Evolutionary conservation across 148 eudicot species (phyloP).

Genomic region (Rhododendron griersonianum): DNA sequence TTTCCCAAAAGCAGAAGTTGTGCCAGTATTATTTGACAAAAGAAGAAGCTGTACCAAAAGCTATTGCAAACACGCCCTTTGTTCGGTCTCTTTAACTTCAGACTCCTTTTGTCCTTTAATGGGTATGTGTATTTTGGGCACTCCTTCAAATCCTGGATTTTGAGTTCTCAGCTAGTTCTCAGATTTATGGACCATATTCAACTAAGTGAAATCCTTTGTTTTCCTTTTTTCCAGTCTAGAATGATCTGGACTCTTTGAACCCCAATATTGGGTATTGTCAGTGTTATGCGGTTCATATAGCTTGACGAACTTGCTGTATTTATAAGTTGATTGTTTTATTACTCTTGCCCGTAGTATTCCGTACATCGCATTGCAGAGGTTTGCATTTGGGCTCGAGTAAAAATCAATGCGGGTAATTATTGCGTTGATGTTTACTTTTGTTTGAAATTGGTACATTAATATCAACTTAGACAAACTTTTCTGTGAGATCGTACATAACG

Average conservation of each 20-base stretch:
- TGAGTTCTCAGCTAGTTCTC: not conserved
- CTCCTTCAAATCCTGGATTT: not conserved
- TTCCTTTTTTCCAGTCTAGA: not conserved
- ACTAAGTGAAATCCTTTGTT: not conserved
- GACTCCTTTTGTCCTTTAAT: not conserved
- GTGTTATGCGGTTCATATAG: not conserved
- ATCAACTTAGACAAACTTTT: not conserved
- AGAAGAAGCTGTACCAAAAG: not conserved
- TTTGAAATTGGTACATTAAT: not conserved
- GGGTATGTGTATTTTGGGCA: not conserved
- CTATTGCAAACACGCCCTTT: not conserved
- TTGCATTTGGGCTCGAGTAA: not conserved
- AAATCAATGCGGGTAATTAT: not conserved
- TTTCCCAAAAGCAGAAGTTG: not conserved
- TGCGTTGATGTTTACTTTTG: not conserved
- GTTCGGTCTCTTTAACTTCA: not conserved
- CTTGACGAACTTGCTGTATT: not conserved
- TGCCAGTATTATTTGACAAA: not conserved
- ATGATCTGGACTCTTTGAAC: not conserved
- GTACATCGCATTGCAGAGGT: not conserved
- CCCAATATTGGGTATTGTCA: not conserved
- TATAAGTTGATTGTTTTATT: not conserved
- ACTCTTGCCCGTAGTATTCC: not conserved
- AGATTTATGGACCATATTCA: not conserved
- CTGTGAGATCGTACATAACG: not conserved